Conservation (phyloP, 495 filamentous ascomycete species). For the Mycothermus thermophilus region DNA sequence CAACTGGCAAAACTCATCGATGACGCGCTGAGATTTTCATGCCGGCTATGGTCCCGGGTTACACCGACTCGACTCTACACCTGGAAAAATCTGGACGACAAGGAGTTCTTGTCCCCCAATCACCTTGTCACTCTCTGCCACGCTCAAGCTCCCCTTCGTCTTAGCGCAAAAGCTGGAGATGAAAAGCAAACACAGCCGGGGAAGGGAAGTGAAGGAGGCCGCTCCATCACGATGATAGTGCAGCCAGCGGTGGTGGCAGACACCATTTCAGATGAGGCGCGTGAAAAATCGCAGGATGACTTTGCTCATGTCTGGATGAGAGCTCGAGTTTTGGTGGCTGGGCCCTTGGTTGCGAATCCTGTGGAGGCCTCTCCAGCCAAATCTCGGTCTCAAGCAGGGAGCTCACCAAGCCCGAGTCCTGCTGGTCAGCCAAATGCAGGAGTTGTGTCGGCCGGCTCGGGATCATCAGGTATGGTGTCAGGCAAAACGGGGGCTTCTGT, state of each 20-base stretch:
- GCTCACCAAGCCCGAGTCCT: too few relatives aligned
- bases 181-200: neutral
- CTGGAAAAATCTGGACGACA: constrained; percentile 1
- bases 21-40: constrained; percentile 7
- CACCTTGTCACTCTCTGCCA: constrained; percentile 1
- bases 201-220: neutral
- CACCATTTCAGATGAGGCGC: neutral
- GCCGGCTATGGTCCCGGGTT: constrained; percentile 6
- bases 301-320: constrained; percentile 1
- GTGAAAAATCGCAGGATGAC: neutral
- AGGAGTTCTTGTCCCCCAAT: neutral
- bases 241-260: constrained; percentile 4
- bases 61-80: constrained; percentile 2
- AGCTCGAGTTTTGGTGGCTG: constrained; percentile 4
- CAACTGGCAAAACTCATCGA: constrained; percentile 7
- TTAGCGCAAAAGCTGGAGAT: neutral
- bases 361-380: neutral
- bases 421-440: too few relatives aligned
- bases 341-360: neutral
- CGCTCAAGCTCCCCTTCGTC: neutral
- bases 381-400: neutral
- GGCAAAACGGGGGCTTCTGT: too few relatives aligned
- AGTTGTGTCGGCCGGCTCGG: neutral
- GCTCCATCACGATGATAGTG: constrained; percentile 2
- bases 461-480: too few relatives aligned